Evolutionary conservation across 305 asterid genomes (phyloP).

Genomic region (Coffea humblotiana): DNA sequence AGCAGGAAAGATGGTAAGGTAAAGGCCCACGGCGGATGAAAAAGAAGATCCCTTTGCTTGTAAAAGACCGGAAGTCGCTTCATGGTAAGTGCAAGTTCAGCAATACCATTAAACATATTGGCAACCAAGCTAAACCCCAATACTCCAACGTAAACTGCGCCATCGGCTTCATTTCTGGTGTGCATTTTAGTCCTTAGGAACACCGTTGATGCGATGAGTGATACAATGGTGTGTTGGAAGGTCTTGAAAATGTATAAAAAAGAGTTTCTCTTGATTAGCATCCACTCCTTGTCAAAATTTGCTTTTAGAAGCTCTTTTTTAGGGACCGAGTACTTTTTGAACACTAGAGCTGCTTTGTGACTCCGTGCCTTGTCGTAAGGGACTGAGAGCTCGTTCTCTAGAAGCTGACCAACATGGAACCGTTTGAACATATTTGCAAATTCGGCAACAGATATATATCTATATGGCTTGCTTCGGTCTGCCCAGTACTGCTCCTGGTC

Average conservation of each 20-base stretch:
- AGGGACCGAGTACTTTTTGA: conserved; percentile 53
- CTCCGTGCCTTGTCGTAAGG: conserved; percentile 52
- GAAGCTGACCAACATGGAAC: conserved; percentile 62
- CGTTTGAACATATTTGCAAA: conserved; percentile 51
- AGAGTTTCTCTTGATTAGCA: conserved; percentile 64
- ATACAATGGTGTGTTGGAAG: conserved; percentile 62
- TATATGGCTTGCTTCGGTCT: conserved; percentile 47
- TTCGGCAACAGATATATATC: conserved; percentile 51
- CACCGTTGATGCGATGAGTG: conserved; percentile 58
- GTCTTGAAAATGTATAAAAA: conserved; percentile 78
- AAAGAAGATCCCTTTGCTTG: conserved; percentile 65
- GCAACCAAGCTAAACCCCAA: conserved; percentile 42
- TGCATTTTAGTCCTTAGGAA: conserved; percentile 63
- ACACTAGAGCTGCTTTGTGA: conserved; percentile 75
- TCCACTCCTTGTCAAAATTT: conserved; percentile 84
- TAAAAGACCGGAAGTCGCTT: conserved; percentile 67
- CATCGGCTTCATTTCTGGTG: conserved; percentile 54
- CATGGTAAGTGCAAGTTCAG: conserved; percentile 53
- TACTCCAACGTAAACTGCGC: conserved; percentile 55
- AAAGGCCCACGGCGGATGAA: conserved; percentile 68
- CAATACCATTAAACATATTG: conserved; percentile 61
- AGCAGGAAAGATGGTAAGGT: conserved; percentile 59
- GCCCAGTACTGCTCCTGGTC: conserved; percentile 92
- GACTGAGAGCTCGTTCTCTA: conserved; percentile 62
- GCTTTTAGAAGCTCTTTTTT: conserved; percentile 64